phyloP scores from a whole-genome alignment of 2,329 filamentous ascomycete species.

The Aspergillus japonicus region DNA sequence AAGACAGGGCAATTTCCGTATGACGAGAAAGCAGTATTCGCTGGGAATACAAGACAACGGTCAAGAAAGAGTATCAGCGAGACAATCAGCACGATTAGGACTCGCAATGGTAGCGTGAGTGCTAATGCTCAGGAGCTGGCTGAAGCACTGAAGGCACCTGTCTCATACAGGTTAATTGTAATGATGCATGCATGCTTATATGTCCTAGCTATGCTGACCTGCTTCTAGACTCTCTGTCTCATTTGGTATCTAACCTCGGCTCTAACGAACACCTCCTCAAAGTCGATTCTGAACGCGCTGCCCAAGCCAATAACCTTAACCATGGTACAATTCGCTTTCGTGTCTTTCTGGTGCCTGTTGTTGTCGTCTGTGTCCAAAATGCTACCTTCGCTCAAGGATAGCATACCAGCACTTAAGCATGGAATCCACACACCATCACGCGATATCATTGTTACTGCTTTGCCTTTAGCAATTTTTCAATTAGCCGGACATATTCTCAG shows the following conservation, averaged over 20 bases:
- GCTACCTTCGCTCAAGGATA: constrained; percentile 68
- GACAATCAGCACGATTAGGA: constrained; percentile 79
- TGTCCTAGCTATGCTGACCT: constrained; percentile 18
- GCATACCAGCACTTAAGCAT: constrained; percentile 76
- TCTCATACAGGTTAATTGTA: constrained; percentile 88
- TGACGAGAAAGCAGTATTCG: constrained; percentile 39
- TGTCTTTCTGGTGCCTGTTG: constrained; percentile 81
- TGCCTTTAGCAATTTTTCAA: constrained; percentile 91
- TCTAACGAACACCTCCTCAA: constrained; percentile 95
- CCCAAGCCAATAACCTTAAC: constrained; percentile 89
- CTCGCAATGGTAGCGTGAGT: constrained; percentile 78
- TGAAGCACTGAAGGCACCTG: constrained; percentile 82
- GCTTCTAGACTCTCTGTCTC: constrained; percentile 72
- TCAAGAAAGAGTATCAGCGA: constrained; percentile 86
- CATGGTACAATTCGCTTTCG: constrained; percentile 88
- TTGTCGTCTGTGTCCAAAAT: constrained; percentile 72
- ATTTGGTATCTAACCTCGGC: constrained; percentile 96
- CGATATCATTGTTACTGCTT: constrained; percentile 79
- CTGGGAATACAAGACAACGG: constrained; percentile 53
- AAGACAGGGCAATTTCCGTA: constrained; percentile 52
- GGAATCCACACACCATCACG: constrained; percentile 77
- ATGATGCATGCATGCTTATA: constrained; percentile 25
- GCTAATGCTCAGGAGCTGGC: constrained; percentile 93
- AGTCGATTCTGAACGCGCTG: constrained; percentile 90
- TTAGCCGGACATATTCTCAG: constrained; percentile 91